A percentile compares a stretch with the other conserved stretches of the same genome.
phyloP scores from a whole-genome alignment of 148 eudicot species.

The Nyssa sinensis region DNA sequence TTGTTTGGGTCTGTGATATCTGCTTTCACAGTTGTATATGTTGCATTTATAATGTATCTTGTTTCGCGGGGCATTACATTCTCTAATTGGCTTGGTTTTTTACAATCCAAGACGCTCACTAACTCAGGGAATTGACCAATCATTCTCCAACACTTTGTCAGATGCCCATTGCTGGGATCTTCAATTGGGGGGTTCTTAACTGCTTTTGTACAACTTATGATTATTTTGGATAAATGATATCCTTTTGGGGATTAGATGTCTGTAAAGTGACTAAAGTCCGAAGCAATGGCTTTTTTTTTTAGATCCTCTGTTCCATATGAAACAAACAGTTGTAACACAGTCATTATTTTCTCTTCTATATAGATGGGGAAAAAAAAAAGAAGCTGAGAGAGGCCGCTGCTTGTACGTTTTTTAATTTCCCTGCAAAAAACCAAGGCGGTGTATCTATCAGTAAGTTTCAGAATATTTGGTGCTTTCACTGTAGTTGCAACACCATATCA shows the following conservation, averaged over 20 bases:
- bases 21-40: constrained; percentile 41
- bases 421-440: background rate
- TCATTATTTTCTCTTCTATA: background rate
- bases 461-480: background rate
- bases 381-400: too few species aligned
- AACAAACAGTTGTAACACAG: background rate
- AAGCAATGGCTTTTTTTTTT: background rate
- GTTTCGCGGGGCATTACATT: constrained; percentile 30
- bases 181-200: background rate
- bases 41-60: constrained; percentile 47
- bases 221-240: background rate
- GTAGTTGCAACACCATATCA: too few species aligned
- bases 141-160: background rate
- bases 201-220: constrained; percentile 5
- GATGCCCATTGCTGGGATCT: background rate
- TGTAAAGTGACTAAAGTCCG: too few species aligned
- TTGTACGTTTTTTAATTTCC: background rate
- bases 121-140: constrained; percentile 11
- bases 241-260: background rate
- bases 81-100: constrained; percentile 19
- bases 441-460: background rate
- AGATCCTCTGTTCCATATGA: too few species aligned
- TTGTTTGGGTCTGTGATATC: constrained; percentile 25
- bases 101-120: constrained; percentile 4
- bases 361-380: background rate